These are phyloP conservation scores for Ogataea salicorniae DNA, from an alignment of 805 yeast genomes.

Conservation along the genomic window DNA sequence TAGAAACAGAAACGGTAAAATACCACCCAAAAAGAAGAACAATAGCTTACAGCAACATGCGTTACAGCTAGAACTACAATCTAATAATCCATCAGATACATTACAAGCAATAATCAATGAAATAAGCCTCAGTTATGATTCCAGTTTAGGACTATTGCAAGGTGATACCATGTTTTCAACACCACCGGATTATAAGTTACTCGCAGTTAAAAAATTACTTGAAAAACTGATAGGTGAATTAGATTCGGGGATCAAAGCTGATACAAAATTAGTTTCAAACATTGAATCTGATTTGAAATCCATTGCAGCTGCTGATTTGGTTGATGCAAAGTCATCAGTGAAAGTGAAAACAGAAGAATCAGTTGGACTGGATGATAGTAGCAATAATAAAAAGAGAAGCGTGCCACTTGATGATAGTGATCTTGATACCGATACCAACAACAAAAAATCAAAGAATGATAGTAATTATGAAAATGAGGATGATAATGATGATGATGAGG, in stretches of 20 bases:
- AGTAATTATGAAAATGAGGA: background rate
- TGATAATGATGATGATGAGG: slow-evolving; percentile 12
- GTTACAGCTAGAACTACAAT: slow-evolving; percentile 3
- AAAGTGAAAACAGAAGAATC: slow-evolving; percentile 10
- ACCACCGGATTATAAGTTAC: slow-evolving; percentile 22
- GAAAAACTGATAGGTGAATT: slow-evolving; percentile 36
- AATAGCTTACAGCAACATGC: slow-evolving; percentile 6
- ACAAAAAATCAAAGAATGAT: slow-evolving; percentile 2
- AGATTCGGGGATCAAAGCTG: slow-evolving; percentile 26
- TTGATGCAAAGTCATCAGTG: background rate
- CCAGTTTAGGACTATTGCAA: slow-evolving; percentile 53
- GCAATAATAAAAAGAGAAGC: background rate
- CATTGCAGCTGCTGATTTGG: background rate
- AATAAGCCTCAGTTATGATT: slow-evolving; percentile 50
- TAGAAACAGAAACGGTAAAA: slow-evolving; percentile 22
- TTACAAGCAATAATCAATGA: slow-evolving; percentile 49
- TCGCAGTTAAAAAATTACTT: slow-evolving; percentile 29
- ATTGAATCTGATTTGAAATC: slow-evolving; percentile 12
- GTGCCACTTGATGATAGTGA: background rate
- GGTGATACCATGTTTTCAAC: slow-evolving; percentile 45
- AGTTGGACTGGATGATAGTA: slow-evolving; percentile 1
- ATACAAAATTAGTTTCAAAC: slow-evolving; percentile 20
- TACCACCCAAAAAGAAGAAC: slow-evolving; percentile 19
- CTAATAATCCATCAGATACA: slow-evolving; percentile 32
- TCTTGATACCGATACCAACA: background rate